A percentile compares a stretch with the other conserved stretches of the same genome.
Conservation (phyloP, 2,329 filamentous ascomycete genomes). For the Paracorniculantispora psalliotae region DNA sequence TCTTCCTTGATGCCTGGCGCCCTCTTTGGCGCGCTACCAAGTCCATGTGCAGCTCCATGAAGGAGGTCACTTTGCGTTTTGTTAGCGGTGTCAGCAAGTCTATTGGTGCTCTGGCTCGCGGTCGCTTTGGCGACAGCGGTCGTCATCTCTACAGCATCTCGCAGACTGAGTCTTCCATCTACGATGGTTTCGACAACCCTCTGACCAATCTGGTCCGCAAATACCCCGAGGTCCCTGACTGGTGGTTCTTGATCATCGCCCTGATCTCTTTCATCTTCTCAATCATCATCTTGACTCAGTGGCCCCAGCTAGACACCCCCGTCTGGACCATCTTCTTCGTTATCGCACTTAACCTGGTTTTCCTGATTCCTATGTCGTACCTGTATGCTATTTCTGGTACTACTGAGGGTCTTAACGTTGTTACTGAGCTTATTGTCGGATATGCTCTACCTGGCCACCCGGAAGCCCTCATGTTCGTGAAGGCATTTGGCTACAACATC, state of each 20-base stretch:
- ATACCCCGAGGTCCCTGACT: slow-evolving; percentile 44
- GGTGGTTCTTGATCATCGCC: slow-evolving; percentile 33
- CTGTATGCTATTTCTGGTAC: slow-evolving; percentile 38
- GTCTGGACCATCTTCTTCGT: slow-evolving; percentile 27
- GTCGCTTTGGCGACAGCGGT: slow-evolving; percentile 27
- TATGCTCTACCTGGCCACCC: slow-evolving; percentile 29
- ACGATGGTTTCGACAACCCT: slow-evolving; percentile 38
- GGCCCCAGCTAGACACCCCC: slow-evolving; percentile 24
- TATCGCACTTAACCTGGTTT: slow-evolving; percentile 33
- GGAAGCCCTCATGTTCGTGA: slow-evolving; percentile 54
- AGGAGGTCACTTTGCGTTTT: neutral
- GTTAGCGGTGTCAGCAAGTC: slow-evolving; percentile 24
- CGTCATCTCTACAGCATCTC: slow-evolving; percentile 35
- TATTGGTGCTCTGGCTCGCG: slow-evolving; percentile 23
- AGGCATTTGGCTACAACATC: slow-evolving; percentile 36
- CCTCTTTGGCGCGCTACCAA: slow-evolving; percentile 12
- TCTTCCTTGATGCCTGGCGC: slow-evolving; percentile 29
- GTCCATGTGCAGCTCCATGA: neutral
- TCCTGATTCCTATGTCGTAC: slow-evolving; percentile 36
- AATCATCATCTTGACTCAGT: slow-evolving; percentile 26
- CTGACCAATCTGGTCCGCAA: slow-evolving; percentile 38
- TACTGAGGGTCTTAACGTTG: slow-evolving; percentile 42
- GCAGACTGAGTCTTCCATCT: slow-evolving; percentile 33
- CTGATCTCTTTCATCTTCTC: slow-evolving; percentile 27
- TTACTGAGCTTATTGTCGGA: slow-evolving; percentile 36